A percentile compares a stretch with the other conserved stretches of the same genome.
Conservation (phyloP, 108 stramenopile species). For the Cyclostephanos invisitatus region DNA sequence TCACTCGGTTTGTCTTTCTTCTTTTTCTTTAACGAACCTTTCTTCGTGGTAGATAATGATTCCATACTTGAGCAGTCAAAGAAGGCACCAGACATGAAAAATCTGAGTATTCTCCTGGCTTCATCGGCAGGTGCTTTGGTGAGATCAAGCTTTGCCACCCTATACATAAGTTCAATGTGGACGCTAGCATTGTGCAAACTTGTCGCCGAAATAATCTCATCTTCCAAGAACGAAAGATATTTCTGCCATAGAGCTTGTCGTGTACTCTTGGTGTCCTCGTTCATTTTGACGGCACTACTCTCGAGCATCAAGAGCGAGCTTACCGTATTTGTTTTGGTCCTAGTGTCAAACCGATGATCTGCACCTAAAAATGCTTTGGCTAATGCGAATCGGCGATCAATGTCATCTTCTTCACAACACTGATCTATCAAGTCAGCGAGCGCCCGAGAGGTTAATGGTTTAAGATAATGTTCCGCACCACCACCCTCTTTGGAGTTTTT, state of each 20-base stretch:
- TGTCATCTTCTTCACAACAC: conserved; percentile 29
- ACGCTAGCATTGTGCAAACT: conserved; percentile 28
- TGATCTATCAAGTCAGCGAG: conserved; percentile 21
- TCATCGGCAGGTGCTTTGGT: conserved; percentile 29
- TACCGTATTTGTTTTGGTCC: conserved; percentile 69
- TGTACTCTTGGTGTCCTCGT: conserved; percentile 26
- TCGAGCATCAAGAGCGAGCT: conserved; percentile 51
- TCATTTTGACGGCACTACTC: conserved; percentile 4
- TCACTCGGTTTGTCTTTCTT: conserved; percentile 49
- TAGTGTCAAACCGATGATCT: conserved; percentile 70
- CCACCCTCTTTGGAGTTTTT: conserved; percentile 16
- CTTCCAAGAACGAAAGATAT: conserved; percentile 48
- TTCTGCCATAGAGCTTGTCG: conserved; percentile 27
- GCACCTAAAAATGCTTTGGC: conserved; percentile 58
- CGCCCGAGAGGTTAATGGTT: conserved; percentile 34
- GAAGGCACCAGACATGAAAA: conserved; percentile 76
- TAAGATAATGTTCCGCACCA: conserved; percentile 31
- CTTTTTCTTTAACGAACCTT: conserved; percentile 46
- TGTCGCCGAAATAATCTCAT: conserved; percentile 40
- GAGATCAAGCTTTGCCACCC: conserved; percentile 41
- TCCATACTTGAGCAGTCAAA: conserved; percentile 60
- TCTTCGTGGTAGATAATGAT: not conserved
- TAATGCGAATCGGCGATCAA: conserved; percentile 50
- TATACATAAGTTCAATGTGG: conserved; percentile 46
- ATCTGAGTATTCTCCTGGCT: conserved; percentile 46